These are phyloP conservation scores for Alternaria conjuncta DNA, from an alignment of 2,329 filamentous ascomycete genomes.

Conservation along the genomic window DNA sequence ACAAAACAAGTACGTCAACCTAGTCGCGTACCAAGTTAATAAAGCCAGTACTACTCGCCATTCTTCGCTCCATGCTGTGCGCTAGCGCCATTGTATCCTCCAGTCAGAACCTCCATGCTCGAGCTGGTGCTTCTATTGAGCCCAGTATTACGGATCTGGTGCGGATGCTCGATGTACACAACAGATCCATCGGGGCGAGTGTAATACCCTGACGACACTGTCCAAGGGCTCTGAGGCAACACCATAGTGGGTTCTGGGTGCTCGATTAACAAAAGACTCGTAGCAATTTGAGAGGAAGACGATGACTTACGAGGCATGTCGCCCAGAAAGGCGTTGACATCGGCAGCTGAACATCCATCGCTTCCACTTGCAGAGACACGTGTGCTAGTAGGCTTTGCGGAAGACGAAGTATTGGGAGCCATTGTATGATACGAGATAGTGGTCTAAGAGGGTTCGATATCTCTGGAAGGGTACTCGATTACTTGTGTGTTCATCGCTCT, in stretches of 20 bases:
- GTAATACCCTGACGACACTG: slow-evolving; percentile 4
- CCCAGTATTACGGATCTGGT: not conserved
- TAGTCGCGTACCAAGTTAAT: not conserved
- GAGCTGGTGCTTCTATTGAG: not conserved
- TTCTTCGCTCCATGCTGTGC: not conserved
- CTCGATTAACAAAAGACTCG: not conserved
- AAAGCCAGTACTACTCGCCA: not conserved
- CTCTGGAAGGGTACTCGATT: too few relatives aligned
- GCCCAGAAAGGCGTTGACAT: not conserved
- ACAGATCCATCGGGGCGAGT: not conserved
- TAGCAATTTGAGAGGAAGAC: not conserved
- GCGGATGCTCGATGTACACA: not conserved
- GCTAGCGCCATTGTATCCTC: not conserved
- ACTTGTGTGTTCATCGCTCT: too few relatives aligned
- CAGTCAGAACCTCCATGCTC: not conserved
- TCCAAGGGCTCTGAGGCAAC: slow-evolving; percentile 11
- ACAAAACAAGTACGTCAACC: not conserved
- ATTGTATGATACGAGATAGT: not conserved
- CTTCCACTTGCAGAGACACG: not conserved
- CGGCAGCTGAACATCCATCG: not conserved
- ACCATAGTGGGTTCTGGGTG: not conserved
- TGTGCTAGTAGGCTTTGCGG: too few relatives aligned
- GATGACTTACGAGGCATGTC: not conserved
- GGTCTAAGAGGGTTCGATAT: too few relatives aligned
- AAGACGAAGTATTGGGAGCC: not conserved